Evolutionary conservation across 495 filamentous ascomycete genomes (phyloP), one percentile per base, ranked within the genome.

Genomic region (Talaromyces stipitatus): DNA sequence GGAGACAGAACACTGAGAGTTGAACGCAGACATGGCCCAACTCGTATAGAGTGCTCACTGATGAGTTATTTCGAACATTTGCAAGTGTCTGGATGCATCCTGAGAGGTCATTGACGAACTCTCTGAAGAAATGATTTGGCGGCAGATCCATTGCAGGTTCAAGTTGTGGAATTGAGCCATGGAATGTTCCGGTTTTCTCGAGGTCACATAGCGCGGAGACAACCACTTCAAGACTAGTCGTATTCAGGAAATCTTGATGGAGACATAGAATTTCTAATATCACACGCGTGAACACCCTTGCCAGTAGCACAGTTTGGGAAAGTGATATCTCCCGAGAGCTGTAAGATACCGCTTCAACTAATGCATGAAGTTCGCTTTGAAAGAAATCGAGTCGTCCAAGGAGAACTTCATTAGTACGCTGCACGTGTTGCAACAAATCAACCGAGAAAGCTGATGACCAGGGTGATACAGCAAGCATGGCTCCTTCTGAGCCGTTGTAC

Each of bases 351-450:
- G 78, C 71, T 56, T 76, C 75, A 10, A 82, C 83, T 43, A 91
- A 69, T 3, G 78, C 72, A 5, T 82, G 78, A 54, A 89, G 72
- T 63, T 91, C 88, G 1, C 78, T 66, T 62, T 89, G 82, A 2
- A 91, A 71, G 24, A 84, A 78, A 54, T 81, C 75, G 51, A 90
- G 74, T 60, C 85, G 82, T 11, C 76, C 74, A 54, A 91, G 67
- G 47, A 69, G 80, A 1, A 83, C 82, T 38, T 74, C 71, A 27
- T 75, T 69, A 4, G 84, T 68, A 4, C 72, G 67, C 38, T 78
- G 72, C 53, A 88, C 68, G 56, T 81, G 84, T 29, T 73, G 70
- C 32, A 89, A 61, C 9, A 90, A 58, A 0, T 77, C 75, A 18
- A 81, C 62, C 14, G 85, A 79, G 18, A 89, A 60, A 7, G 69